A percentile compares a stretch with the other conserved stretches of the same genome.
Conservation (phyloP, 1,139 yeast species). For the Sugiyamaella neomexicana region DNA sequence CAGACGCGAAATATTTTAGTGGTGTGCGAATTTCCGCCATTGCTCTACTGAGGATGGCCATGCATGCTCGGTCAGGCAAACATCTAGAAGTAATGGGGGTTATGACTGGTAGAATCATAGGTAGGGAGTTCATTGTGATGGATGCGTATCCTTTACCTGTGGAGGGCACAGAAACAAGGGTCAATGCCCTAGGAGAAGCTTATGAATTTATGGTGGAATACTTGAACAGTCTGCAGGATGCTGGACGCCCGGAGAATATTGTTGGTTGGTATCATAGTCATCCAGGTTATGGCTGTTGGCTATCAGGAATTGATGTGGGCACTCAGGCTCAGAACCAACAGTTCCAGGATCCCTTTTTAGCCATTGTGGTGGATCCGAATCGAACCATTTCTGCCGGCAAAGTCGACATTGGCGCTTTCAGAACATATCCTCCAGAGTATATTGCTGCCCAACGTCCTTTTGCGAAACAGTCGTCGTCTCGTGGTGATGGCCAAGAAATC, state of each 20-base stretch:
- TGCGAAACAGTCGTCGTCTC: background rate
- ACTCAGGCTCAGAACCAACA: conserved; percentile 83
- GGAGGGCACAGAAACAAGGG: conserved; percentile 94
- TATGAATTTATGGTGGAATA: conserved; percentile 93
- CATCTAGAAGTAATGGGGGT: conserved; percentile 95
- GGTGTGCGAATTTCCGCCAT: conserved; percentile 68
- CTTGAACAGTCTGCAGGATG: conserved; percentile 57
- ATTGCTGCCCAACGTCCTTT: conserved; percentile 25
- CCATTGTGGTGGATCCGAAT: conserved; percentile 83
- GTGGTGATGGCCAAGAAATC: conserved; percentile 32
- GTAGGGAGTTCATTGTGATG: conserved; percentile 63
- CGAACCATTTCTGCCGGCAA: conserved; percentile 63
- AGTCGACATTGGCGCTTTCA: conserved; percentile 88
- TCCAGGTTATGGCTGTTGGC: conserved; percentile 96
- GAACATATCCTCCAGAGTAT: conserved; percentile 64
- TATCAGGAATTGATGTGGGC: conserved; percentile 85
- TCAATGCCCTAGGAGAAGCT: conserved; percentile 91
- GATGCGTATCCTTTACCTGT: conserved; percentile 89
- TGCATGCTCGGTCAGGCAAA: conserved; percentile 85
- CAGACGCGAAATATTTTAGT: conserved; percentile 61
- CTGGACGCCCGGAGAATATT: conserved; percentile 59
- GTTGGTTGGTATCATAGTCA: conserved; percentile 92
- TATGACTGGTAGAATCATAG: conserved; percentile 73
- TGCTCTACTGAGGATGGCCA: conserved; percentile 76
- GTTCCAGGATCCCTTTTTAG: conserved; percentile 89